Conservation (phyloP, 2,329 filamentous ascomycete species). For the Cladosporium sp. region DNA sequence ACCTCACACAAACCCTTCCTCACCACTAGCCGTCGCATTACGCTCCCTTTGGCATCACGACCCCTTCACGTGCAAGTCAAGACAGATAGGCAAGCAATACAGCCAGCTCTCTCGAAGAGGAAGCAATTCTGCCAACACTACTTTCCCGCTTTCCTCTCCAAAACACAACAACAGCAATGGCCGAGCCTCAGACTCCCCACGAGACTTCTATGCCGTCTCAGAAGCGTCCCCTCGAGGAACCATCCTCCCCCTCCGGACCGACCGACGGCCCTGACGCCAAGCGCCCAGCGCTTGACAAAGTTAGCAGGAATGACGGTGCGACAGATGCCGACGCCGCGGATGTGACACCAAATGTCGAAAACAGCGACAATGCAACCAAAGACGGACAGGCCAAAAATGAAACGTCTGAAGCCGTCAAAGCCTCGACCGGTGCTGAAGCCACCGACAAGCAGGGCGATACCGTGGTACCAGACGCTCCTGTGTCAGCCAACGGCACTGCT, state of each 20-base stretch:
- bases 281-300: conserved; percentile 90
- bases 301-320: conserved; percentile 44
- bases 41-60: conserved; percentile 3
- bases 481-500: conserved; percentile 36
- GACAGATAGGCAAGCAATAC: conserved; percentile 8
- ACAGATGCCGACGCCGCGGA: conserved; percentile 34
- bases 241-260: conserved; percentile 85
- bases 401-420: conserved; percentile 4
- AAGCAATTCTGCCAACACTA: background rate
- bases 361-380: conserved; percentile 17
- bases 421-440: conserved; percentile 29
- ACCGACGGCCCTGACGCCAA: conserved; percentile 96
- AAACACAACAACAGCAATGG: conserved; percentile 18
- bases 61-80: conserved; percentile 5
- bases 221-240: conserved; percentile 95
- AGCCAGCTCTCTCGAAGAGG: conserved; percentile 2
- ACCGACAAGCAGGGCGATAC: conserved; percentile 60
- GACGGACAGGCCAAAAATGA: conserved; percentile 9
- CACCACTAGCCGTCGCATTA: conserved; percentile 1
- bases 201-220: conserved; percentile 53
- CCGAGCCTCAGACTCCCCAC: conserved; percentile 31
- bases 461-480: conserved; percentile 57
- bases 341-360: conserved; percentile 12
- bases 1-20: conserved; percentile 1
- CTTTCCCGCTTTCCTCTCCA: background rate